phyloP scores from a whole-genome alignment of 176 grass and related monocot genomes.

The Oryza longistaminata region DNA sequence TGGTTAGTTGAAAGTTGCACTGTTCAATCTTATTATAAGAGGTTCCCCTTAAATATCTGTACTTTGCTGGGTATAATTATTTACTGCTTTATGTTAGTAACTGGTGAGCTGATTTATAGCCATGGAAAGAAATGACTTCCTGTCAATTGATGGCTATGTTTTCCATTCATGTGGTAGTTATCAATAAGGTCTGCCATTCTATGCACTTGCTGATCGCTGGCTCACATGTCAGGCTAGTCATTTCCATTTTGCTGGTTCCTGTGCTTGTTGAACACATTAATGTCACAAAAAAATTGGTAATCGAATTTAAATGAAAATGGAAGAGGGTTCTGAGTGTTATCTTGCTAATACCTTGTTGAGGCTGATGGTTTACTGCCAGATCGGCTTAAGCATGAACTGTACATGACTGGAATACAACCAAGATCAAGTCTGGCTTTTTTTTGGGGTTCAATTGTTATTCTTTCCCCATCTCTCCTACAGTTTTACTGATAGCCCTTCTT shows the following conservation, averaged over 20 bases:
- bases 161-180: background rate
- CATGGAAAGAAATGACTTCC: background rate
- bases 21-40: constrained; percentile 7
- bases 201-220: background rate
- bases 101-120: background rate
- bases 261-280: background rate
- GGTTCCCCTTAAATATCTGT: background rate
- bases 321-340: background rate
- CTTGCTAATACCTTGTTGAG: background rate
- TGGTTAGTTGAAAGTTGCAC: background rate
- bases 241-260: background rate
- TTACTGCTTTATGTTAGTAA: background rate
- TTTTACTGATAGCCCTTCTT: background rate
- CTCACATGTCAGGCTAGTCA: background rate
- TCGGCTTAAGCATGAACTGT: background rate
- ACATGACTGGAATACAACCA: background rate
- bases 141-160: background rate
- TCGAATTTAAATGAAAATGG: background rate
- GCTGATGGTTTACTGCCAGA: background rate
- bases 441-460: background rate
- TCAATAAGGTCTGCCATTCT: background rate
- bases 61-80: background rate
- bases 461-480: constrained; percentile 4
- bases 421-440: background rate
- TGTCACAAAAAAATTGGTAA: background rate